Evolutionary conservation across 2,329 filamentous ascomycete species (phyloP).

Genomic region (Ciborinia camelliae): DNA sequence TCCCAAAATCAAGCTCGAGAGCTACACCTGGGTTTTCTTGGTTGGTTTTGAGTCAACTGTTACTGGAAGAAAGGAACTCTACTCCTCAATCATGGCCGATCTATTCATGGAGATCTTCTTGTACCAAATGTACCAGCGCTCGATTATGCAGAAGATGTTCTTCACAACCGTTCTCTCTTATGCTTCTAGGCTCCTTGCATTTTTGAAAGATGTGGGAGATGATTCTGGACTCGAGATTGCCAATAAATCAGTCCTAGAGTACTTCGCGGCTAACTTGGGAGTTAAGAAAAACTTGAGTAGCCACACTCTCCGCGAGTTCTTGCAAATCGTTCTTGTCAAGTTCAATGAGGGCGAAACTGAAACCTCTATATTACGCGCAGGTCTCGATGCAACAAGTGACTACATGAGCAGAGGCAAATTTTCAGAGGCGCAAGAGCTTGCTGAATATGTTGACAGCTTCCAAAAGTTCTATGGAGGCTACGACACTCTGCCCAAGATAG

Average conservation of each 20-base stretch:
- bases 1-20: conserved; percentile 35
- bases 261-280: conserved; percentile 36
- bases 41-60: conserved; percentile 45
- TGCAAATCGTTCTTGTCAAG: conserved; percentile 26
- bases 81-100: conserved; percentile 43
- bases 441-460: conserved; percentile 44
- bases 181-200: conserved; percentile 32
- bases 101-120: conserved; percentile 44
- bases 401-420: conserved; percentile 43
- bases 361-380: conserved; percentile 42
- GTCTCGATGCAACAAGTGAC: conserved; percentile 33
- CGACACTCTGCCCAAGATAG: conserved; percentile 40
- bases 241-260: conserved; percentile 39
- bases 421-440: conserved; percentile 43
- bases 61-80: conserved; percentile 37
- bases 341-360: conserved; percentile 35
- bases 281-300: conserved; percentile 36
- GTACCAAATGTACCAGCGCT: conserved; percentile 41
- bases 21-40: conserved; percentile 44
- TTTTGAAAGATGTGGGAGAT: conserved; percentile 39
- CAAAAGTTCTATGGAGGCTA: conserved; percentile 44
- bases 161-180: conserved; percentile 40
- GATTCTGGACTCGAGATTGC: conserved; percentile 39
- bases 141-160: conserved; percentile 40
- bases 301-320: conserved; percentile 31